Evolutionary conservation across 495 filamentous ascomycete species (phyloP), one percentile per base, ranked within the genome.

Genomic region (Achaetomiella virescens): DNA sequence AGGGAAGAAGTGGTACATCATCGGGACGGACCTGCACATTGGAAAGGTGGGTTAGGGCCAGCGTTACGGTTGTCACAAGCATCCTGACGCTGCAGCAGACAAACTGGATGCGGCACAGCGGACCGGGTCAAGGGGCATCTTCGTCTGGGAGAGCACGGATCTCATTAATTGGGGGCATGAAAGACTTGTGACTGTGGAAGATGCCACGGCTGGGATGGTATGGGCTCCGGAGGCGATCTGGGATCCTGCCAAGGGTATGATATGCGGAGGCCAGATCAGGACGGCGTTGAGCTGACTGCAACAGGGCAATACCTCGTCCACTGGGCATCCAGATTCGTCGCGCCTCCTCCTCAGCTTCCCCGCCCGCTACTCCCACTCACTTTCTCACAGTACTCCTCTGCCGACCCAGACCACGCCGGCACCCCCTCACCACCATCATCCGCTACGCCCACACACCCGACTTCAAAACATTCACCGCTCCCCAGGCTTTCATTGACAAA

Each of bases 151-250:
- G 52, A 77, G 69, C 58, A 77, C 69, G 0, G 77, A 80, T 54
- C 61, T 80, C 3, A 44, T 78, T 24, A 77, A 69, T 61, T 81
- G 74, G 70, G 67, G 57, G 24, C 67, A 69, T 24, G 77, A 81
- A 61, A 64, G 77, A 12, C 55, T 81, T 8, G 76, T 79, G 1
- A 62, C 59, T 2, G 76, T 80, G 1, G 76, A 81, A 55, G 72
- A 77, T 41, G 58, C 59, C 11, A 76, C 66, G 5, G 78, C 76
- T 3, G 78, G 77, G 12, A 81, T 81, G 78, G 78, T 81, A 0
- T 81, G 78, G 77, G 77, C 77, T 12, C 78, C 78, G 0, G 76
- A 77, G 42, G 77, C 77, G 0, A 74, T 80, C 44, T 80, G 77
- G 78, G 75, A 81, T 54, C 66, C 72, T 0, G 63, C 66, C 2